Percentiles rank a stretch among this genome's conserved stretches.
Conservation (phyloP, 2,329 filamentous ascomycete species). For the Aspergillus neotritici region DNA sequence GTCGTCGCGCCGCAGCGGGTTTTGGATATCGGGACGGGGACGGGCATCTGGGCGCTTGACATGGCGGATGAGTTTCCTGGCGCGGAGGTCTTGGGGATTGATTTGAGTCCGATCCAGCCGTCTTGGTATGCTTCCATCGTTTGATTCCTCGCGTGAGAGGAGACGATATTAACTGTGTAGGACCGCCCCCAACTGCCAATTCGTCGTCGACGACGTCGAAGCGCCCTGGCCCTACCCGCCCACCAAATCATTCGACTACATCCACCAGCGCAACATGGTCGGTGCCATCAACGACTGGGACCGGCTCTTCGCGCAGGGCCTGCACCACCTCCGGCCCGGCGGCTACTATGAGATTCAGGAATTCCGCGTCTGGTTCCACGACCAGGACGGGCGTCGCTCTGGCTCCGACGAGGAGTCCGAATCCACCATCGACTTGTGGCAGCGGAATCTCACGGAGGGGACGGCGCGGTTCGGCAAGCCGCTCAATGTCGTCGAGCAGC, state of each 20-base stretch:
- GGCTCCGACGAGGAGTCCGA: slow-evolving; percentile 11
- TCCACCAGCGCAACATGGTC: slow-evolving; percentile 26
- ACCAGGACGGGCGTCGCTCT: slow-evolving; percentile 9
- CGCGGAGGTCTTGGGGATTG: slow-evolving; percentile 32
- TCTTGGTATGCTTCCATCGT: slow-evolving; percentile 10
- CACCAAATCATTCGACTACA: slow-evolving; percentile 24
- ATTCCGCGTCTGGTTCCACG: slow-evolving; percentile 18
- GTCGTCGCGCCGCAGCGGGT: slow-evolving; percentile 24
- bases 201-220: slow-evolving; percentile 30
- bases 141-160: no score
- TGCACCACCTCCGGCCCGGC: slow-evolving; percentile 22
- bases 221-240: slow-evolving; percentile 21
- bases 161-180: no score
- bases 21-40: slow-evolving; percentile 40
- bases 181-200: slow-evolving; percentile 27
- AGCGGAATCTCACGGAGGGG: slow-evolving; percentile 16
- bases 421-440: slow-evolving; percentile 20
- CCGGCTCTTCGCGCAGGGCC: slow-evolving; percentile 15
- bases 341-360: slow-evolving; percentile 28
- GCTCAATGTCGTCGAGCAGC: slow-evolving; percentile 20
- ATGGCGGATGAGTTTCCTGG: slow-evolving; percentile 37
- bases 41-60: slow-evolving; percentile 40
- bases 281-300: slow-evolving; percentile 20
- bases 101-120: slow-evolving; percentile 38
- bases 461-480: slow-evolving; percentile 17